Percentiles rank a stretch among this genome's conserved stretches.
These are phyloP conservation scores for Mycotypha africana DNA, from an alignment of 371 early-diverging fungal species.

Conservation along the genomic window DNA sequence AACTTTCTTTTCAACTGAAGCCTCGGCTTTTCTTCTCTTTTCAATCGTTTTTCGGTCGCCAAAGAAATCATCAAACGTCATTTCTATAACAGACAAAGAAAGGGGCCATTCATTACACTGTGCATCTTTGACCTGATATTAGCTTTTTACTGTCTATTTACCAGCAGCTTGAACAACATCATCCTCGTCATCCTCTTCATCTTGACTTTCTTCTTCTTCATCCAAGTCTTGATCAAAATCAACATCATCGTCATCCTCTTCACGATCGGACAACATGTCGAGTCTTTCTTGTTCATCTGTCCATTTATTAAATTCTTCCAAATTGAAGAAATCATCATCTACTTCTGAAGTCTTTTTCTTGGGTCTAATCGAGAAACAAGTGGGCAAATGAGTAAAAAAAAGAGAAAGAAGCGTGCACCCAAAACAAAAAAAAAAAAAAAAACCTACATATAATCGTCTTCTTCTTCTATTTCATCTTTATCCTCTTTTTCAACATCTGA, in stretches of 20 bases:
- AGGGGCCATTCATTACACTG: neutral
- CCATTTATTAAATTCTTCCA: slow-evolving; percentile 58
- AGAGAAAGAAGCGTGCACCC: neutral
- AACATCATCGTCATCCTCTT: slow-evolving; percentile 44
- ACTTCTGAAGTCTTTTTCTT: slow-evolving; percentile 48
- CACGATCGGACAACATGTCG: slow-evolving; percentile 39
- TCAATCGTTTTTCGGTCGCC: slow-evolving; percentile 24
- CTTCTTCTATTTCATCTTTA: slow-evolving; percentile 13
- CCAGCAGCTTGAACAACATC: slow-evolving; percentile 34
- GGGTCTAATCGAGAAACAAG: slow-evolving; percentile 1
- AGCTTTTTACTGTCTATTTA: neutral
- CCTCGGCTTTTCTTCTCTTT: slow-evolving; percentile 17
- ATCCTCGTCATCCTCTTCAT: slow-evolving; percentile 37
- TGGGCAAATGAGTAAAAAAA: too few relatives aligned
- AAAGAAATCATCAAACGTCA: slow-evolving; percentile 50
- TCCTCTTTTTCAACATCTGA: slow-evolving; percentile 21
- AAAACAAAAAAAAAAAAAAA: too few relatives aligned
- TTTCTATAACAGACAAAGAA: slow-evolving; percentile 22
- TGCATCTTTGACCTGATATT: neutral
- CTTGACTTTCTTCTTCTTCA: slow-evolving; percentile 45
- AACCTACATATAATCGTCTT: neutral
- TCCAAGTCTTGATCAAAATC: slow-evolving; percentile 50
- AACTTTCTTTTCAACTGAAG: slow-evolving; percentile 24
- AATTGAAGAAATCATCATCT: slow-evolving; percentile 64
- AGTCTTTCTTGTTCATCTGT: slow-evolving; percentile 42